These are phyloP conservation scores for Aureobasidium sp. DNA, from an alignment of 2,329 filamentous ascomycete genomes.

Conservation along the genomic window DNA sequence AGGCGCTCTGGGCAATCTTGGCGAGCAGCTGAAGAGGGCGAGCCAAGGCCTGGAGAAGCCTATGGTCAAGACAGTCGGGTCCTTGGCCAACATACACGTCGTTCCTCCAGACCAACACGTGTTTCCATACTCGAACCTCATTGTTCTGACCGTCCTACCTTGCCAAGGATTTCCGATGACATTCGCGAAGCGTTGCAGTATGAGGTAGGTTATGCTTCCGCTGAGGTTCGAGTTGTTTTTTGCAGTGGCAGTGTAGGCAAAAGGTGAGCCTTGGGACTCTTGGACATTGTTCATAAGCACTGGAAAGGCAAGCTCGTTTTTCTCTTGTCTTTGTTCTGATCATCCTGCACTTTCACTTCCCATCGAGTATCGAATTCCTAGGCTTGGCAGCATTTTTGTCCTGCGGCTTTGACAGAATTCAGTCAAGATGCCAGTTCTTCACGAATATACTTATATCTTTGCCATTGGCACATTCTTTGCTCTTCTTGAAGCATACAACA, in stretches of 20 bases:
- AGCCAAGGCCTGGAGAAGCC: background rate
- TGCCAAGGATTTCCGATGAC: conserved; percentile 2
- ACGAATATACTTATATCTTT: conserved; percentile 57
- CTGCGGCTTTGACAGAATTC: background rate
- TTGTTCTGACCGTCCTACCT: background rate
- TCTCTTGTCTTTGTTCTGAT: background rate
- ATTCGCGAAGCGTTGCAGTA: conserved; percentile 6
- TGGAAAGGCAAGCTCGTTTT: background rate
- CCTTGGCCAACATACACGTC: background rate
- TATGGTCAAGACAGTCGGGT: background rate
- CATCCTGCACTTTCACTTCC: background rate
- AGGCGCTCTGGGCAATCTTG: background rate
- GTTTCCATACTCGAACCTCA: conserved; percentile 10
- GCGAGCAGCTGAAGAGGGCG: background rate
- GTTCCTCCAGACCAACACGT: conserved; percentile 4
- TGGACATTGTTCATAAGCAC: conserved; percentile 2
- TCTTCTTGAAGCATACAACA: conserved; percentile 61
- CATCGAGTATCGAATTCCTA: background rate
- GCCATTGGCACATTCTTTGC: conserved; percentile 59
- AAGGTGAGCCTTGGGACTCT: background rate
- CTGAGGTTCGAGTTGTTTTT: background rate
- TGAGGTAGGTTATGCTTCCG: conserved; percentile 1
- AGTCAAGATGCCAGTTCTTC: conserved; percentile 29
- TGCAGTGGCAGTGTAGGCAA: conserved; percentile 6
- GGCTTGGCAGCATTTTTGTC: background rate